Evolutionary conservation across 345 rosid genomes (phyloP), one percentile per base, ranked within the genome.

Genomic region (Brassica juncea): DNA sequence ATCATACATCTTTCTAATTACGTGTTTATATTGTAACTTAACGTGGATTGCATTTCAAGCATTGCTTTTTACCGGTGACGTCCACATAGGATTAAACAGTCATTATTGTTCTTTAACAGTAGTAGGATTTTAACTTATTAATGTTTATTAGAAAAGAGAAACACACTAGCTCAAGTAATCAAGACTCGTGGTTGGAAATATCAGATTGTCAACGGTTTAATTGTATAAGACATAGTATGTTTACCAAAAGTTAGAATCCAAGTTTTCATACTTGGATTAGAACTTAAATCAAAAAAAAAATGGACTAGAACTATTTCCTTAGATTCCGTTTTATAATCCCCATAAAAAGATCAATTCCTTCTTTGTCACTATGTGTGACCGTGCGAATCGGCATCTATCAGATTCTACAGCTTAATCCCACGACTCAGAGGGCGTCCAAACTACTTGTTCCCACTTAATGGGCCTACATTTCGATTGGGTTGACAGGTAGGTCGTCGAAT

Each of bases 371-470:
- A 37, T 37, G 10, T 58, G 35, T 32, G 19, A 49, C 55, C 4
- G 47, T 73, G 31, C 7, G 30, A 61, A 42, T 60, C 52, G 2
- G 11, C 67, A 25, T 37, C 16, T 16, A 49, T 44, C 61, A n/a
- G 44, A 73, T 73, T 19, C 65, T 25, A 54, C 37, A 66, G 1
- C 57, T 54, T 54, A 55, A 37, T 75, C 72, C 15, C 15, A 75
- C 58, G 72, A 72, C 57, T 49, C 42, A 55, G 12, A 68, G 14
- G 28, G n/a, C 32, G 4, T 27, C 16, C 30, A 21, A 14, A 44
- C 30, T 66, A 23, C 57, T 10, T 59, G 2, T 27, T 15, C n/a
- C 4, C 44, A 8, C 63, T 15, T 70, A 68, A 68, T 34, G 28
- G 37, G 64, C 62, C 70, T 64, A 37, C 25, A 52, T n/a, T 28